phyloP scores from a whole-genome alignment of 345 rosid genomes.

The Populus davidiana region DNA sequence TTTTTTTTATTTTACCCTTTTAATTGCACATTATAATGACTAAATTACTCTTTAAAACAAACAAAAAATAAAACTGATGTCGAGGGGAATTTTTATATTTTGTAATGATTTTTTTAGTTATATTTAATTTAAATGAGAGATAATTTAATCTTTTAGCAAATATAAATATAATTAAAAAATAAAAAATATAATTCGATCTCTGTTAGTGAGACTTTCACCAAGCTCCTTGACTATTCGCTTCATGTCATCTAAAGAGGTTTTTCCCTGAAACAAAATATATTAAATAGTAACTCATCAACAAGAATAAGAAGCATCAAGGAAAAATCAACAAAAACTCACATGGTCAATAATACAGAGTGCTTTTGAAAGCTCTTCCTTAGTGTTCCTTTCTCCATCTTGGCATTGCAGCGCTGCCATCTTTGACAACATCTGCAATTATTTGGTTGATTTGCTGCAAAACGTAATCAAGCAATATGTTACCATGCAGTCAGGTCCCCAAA shows the following conservation, averaged over 20 bases:
- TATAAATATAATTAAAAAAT: too few relatives aligned
- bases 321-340: conserved; percentile 24
- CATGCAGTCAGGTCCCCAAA: not conserved
- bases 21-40: too few relatives aligned
- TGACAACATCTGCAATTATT: conserved; percentile 98
- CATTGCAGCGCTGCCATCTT: too few relatives aligned
- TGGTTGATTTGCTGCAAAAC: conserved; percentile 71
- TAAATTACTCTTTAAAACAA: too few relatives aligned
- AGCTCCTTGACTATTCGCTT: conserved; percentile 64
- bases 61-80: too few relatives aligned
- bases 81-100: too few relatives aligned
- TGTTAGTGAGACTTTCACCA: conserved; percentile 66
- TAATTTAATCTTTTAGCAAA: too few relatives aligned
- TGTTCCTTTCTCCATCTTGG: conserved; percentile 95
- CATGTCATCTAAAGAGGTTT: conserved; percentile 63
- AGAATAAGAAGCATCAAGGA: too few relatives aligned
- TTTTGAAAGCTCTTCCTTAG: conserved; percentile 81
- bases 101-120: too few relatives aligned
- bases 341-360: conserved; percentile 82
- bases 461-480: conserved; percentile 6
- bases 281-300: too few relatives aligned
- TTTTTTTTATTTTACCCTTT: too few relatives aligned
- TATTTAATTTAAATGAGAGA: too few relatives aligned
- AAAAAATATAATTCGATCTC: conserved; percentile 34
- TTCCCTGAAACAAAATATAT: conserved; percentile 56